Base-by-base conservation (phyloP, 2,329 filamentous ascomycete genomes). In the Teratosphaeriaceae sp. region DNA sequence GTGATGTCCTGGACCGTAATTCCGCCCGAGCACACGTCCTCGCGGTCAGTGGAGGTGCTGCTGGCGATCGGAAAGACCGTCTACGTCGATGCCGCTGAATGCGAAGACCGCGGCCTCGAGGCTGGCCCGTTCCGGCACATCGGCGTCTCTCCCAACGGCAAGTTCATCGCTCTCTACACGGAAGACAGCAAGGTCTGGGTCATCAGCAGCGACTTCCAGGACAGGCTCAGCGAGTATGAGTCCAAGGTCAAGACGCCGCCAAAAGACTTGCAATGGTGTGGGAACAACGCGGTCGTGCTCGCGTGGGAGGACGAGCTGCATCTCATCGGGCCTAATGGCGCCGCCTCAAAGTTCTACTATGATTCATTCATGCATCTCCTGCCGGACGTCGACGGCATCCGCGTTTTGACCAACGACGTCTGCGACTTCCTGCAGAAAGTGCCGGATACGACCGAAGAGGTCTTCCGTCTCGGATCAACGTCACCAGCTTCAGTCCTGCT, bases 261-360 rank as follows among this genome's bases (percentile, higher is more conserved):
- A 3, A 84, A 87, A 55, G 87, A 92, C 50, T 76, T 98, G 48
- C 84, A 92, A 56, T 98, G 92, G 92, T 98, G 92, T 63, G 92
- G 92, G 4, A 90, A 92, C 56, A 90, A 97, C 64, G 88, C 89
- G 12, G 85, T 92, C 3, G 79, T 95, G 21, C 80, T 98, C 55
- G 89, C 89, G 0, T 98, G 92, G 92, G 92, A 97, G 60, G 92
- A 98, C 59, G 92, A 98, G 64, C 83, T 98, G 3, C 92, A 96
- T 59, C 75, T 98, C 21, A 84, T 98, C 47, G 92, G 90, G 0
- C 88, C 88, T 0, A 84, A 82, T 27, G 87, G 87, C 33, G 78
- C 84, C 8, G 81, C 84, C 4, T 80, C 76, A 22, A 81, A 76
- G 65, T 76, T 63, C 63, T 90, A 88, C 55, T 97, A 97, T 63